Evolutionary conservation across 2,329 filamentous ascomycete species (phyloP).

Genomic region (Beauveria australis): DNA sequence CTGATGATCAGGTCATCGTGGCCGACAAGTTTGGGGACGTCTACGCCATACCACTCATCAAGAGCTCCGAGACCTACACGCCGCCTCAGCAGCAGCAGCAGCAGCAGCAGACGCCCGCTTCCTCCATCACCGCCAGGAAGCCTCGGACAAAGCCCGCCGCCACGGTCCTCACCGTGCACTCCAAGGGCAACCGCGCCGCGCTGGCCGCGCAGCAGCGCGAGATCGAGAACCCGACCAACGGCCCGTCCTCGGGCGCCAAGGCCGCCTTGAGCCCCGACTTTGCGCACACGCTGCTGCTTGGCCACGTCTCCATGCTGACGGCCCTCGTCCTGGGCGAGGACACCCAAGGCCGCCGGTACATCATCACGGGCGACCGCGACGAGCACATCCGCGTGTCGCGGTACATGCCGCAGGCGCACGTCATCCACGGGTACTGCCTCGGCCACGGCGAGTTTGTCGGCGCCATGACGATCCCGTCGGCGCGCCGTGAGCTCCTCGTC

Average conservation of each 20-base stretch:
- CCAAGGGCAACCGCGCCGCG: slow-evolving; percentile 52
- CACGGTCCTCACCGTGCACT: slow-evolving; percentile 55
- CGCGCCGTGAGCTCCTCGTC: slow-evolving; percentile 55
- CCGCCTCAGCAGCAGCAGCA: slow-evolving; percentile 9
- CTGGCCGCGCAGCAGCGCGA: slow-evolving; percentile 50
- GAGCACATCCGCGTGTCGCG: slow-evolving; percentile 82
- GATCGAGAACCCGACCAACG: slow-evolving; percentile 22
- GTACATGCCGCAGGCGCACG: slow-evolving; percentile 70
- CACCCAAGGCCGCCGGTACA: slow-evolving; percentile 34
- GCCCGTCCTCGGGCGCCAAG: slow-evolving; percentile 14
- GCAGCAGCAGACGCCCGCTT: slow-evolving; percentile 15
- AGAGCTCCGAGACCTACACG: slow-evolving; percentile 14
- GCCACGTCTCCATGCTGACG: slow-evolving; percentile 93
- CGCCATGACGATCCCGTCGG: slow-evolving; percentile 57
- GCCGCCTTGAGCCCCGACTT: slow-evolving; percentile 43
- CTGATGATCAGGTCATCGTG: slow-evolving; percentile 66
- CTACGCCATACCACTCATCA: slow-evolving; percentile 71
- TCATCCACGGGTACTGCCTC: slow-evolving; percentile 85
- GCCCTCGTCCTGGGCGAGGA: slow-evolving; percentile 51
- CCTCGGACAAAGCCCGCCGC: slow-evolving; percentile 39
- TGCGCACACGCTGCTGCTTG: slow-evolving; percentile 70
- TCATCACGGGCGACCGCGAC: slow-evolving; percentile 49
- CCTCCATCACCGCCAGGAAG: slow-evolving; percentile 11
- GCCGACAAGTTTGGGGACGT: slow-evolving; percentile 98
- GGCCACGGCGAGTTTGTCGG: slow-evolving; percentile 82